Evolutionary conservation across 1,284 basidiomycete species (phyloP).

Genomic region (Prillingera fragicola): DNA sequence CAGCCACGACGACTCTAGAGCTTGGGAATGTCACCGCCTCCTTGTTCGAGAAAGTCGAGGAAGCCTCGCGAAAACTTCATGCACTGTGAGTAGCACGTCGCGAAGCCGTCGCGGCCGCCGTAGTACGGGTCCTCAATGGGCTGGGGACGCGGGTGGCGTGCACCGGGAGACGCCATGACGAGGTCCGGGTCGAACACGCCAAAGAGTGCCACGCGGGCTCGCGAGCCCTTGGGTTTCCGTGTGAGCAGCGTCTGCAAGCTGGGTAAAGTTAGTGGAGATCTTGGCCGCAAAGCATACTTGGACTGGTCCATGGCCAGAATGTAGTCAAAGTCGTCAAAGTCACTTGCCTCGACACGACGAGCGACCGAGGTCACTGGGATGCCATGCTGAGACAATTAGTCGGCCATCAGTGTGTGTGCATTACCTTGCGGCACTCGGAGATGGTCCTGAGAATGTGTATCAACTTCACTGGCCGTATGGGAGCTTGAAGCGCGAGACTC

Average conservation of each 20-base stretch:
- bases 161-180: constrained; percentile 19
- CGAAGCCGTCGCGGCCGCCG: constrained; percentile 48
- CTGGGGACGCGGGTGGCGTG: constrained; percentile 9
- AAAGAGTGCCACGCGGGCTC: constrained; percentile 34
- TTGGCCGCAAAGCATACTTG: constrained; percentile 27
- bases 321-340: constrained; percentile 49
- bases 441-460: too few relatives aligned
- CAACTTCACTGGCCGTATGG: too few relatives aligned
- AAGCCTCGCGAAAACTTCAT: constrained; percentile 42
- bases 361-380: constrained; percentile 47
- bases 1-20: too few relatives aligned
- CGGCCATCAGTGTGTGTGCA: not conserved
- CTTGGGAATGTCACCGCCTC: constrained; percentile 18
- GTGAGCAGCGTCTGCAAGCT: constrained; percentile 46
- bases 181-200: constrained; percentile 36
- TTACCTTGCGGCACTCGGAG: constrained; percentile 43
- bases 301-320: constrained; percentile 51
- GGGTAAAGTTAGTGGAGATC: constrained; percentile 3
- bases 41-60: constrained; percentile 38
- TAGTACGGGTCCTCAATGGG: constrained; percentile 49
- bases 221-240: constrained; percentile 33
- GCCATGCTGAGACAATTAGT: constrained; percentile 26
- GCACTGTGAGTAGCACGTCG: constrained; percentile 49
- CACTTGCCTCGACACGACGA: constrained; percentile 37
- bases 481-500: constrained; percentile 13